Evolutionary conservation across 306 rosid species (phyloP).

Genomic region (Mimosa pudica): DNA sequence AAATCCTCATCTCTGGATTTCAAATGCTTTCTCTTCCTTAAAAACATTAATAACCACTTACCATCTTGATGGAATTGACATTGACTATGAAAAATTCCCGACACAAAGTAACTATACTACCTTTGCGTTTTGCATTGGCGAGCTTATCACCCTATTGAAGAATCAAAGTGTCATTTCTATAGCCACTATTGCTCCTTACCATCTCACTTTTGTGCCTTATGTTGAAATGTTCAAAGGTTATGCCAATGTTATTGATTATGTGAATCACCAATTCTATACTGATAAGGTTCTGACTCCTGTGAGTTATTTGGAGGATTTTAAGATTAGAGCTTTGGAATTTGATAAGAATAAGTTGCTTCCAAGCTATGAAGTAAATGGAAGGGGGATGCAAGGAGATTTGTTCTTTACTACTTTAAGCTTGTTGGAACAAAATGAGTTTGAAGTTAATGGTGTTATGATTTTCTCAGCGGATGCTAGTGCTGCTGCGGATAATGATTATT

Average conservation of each 20-base stretch:
- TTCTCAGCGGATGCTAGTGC: constrained; percentile 52
- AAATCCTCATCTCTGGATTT: constrained; percentile 47
- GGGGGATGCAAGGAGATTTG: constrained; percentile 59
- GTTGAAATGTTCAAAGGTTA: constrained; percentile 44
- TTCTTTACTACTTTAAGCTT: constrained; percentile 50
- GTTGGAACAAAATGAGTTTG: constrained; percentile 43
- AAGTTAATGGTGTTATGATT: constrained; percentile 59
- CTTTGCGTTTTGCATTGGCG: constrained; percentile 61
- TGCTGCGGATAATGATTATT: constrained; percentile 33
- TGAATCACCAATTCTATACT: constrained; percentile 61
- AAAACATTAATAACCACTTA: constrained; percentile 31
- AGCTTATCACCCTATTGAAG: constrained; percentile 57
- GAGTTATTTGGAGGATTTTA: constrained; percentile 40
- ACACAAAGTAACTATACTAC: neutral
- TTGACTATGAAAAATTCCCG: constrained; percentile 58
- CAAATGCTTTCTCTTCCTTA: constrained; percentile 56
- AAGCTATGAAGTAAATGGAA: constrained; percentile 24
- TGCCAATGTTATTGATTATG: constrained; percentile 46
- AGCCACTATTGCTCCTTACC: constrained; percentile 61
- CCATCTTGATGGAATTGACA: constrained; percentile 60
- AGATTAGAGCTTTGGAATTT: constrained; percentile 38
- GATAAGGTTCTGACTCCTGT: constrained; percentile 45
- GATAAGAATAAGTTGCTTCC: constrained; percentile 11
- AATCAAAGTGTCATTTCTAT: constrained; percentile 45
- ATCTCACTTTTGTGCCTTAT: constrained; percentile 42